Base-by-base conservation (phyloP, 345 rosid genomes). In the Capsella bursapastoris region DNA sequence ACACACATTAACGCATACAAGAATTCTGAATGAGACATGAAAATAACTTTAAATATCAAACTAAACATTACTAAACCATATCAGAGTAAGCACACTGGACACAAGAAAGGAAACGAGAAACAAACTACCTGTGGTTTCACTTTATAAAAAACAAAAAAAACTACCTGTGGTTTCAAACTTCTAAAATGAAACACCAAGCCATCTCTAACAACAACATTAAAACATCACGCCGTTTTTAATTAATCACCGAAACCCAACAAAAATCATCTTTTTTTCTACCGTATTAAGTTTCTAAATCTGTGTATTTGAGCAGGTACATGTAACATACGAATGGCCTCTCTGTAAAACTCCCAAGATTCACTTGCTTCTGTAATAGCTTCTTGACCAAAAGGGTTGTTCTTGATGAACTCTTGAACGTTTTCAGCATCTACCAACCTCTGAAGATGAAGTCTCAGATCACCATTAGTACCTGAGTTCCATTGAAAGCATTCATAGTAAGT, bases 371-470 rank as follows among this genome's bases (percentile, higher is more conserved):
- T 81, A 22, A 95, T 84, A 41, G 92, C 85, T 8, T 53, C 75
- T 78, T 95, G 97, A 18, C 97, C 97, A 74, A 89, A 89, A 37
- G 93, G 89, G 56, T 89, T 84, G 7, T 80, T 80, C 73, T 80
- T 86, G 11, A 90, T 83, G 70, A 83, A 95, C 13, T 64, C 81
- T 77, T 74, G 92, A 34, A 89, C 84, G 64, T 85, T 83, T 27
- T 83, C 83, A 18, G 91, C 88, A 50, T 64, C 81, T 48, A 75
- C 84, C 66, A 91, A 61, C 52, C 69, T 78, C 73, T 88, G 91
- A 69, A 95, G 74, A 81, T 92, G 81, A 70, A 83, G 82, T 68
- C 87, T 85, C 49, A 95, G 79, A 68, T 89, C 90, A 34, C 97
- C 97, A 66, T 85, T 84, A 50, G 75, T 82, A 95, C 97, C 18